Percentiles rank a stretch among this genome's conserved stretches.
Conservation (phyloP, 2,329 filamentous ascomycete genomes). For the Diaporthe destruens region DNA sequence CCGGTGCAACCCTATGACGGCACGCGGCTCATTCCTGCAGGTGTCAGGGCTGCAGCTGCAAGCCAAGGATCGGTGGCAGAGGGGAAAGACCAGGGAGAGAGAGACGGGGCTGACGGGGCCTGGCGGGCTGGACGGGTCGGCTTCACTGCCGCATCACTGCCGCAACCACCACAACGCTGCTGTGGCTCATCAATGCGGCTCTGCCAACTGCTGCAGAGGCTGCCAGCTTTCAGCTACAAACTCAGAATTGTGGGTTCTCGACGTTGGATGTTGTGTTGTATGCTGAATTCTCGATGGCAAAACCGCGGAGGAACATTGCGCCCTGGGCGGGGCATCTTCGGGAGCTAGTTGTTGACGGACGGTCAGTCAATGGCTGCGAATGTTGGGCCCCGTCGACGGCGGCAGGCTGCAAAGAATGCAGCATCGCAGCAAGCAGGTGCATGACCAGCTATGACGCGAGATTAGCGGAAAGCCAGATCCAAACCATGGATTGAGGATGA, state of each 20-base stretch:
- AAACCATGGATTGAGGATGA: no score
- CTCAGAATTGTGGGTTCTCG: background rate
- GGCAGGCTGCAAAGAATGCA: background rate
- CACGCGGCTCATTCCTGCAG: constrained; percentile 33
- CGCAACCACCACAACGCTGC: background rate
- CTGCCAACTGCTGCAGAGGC: background rate
- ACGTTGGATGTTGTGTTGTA: no score
- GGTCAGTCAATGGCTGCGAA: background rate
- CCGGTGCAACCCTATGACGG: constrained; percentile 27
- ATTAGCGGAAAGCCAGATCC: background rate
- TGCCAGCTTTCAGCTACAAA: background rate
- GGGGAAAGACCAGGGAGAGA: constrained; percentile 17
- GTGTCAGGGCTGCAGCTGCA: constrained; percentile 28
- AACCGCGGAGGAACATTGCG: constrained; percentile 5
- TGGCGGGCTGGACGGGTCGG: constrained; percentile 14
- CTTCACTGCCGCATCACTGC: constrained; percentile 22
- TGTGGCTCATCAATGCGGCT: background rate
- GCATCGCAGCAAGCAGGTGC: background rate
- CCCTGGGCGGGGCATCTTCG: constrained; percentile 8
- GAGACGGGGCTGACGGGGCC: background rate
- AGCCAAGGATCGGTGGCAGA: background rate
- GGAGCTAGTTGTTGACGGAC: background rate
- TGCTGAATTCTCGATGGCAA: background rate
- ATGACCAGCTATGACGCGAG: background rate
- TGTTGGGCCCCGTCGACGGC: background rate